phyloP scores from a whole-genome alignment of 805 yeast species.

The Crinitomyces ghanaensis region DNA sequence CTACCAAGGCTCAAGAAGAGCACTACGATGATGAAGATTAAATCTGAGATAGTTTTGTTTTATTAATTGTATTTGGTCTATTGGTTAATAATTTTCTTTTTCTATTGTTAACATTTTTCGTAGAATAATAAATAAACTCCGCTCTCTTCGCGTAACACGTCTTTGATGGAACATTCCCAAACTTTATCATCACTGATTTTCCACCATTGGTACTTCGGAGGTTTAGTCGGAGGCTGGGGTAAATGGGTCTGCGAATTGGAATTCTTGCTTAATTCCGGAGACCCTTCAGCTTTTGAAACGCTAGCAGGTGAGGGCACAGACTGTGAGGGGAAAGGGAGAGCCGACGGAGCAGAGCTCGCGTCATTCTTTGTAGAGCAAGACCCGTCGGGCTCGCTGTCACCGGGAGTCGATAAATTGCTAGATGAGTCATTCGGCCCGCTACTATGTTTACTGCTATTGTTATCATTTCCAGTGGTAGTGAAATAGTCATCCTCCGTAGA shows the following conservation, averaged over 20 bases:
- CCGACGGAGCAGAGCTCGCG: too few species aligned
- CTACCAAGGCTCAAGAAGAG: conserved; percentile 27
- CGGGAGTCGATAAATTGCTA: too few species aligned
- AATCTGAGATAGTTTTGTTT: conserved; percentile 1
- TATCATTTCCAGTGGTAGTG: too few species aligned
- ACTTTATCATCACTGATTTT: conserved; percentile 68
- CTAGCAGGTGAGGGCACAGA: conserved; percentile 14
- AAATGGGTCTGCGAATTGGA: too few species aligned
- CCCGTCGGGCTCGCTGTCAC: too few species aligned
- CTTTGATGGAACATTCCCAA: conserved; percentile 44
- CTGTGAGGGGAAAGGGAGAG: conserved; percentile 9
- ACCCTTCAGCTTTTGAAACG: conserved; percentile 7
- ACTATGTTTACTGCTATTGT: too few species aligned
- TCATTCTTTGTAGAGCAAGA: too few species aligned
- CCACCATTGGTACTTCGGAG: conserved; percentile 49
- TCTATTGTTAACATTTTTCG: conserved; percentile 32
- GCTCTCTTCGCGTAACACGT: conserved; percentile 54
- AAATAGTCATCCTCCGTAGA: too few species aligned
- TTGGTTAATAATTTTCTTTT: conserved; percentile 7
- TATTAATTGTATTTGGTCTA: conserved; percentile 4
- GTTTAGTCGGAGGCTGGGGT: too few species aligned
- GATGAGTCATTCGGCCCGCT: too few species aligned
- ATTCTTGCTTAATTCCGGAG: neutral
- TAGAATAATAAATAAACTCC: conserved; percentile 84
- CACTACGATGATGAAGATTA: conserved; percentile 17